A percentile compares a stretch with the other conserved stretches of the same genome.
Conservation (phyloP, 108 stramenopile genomes). For the Nannochloropsis oceanica region DNA sequence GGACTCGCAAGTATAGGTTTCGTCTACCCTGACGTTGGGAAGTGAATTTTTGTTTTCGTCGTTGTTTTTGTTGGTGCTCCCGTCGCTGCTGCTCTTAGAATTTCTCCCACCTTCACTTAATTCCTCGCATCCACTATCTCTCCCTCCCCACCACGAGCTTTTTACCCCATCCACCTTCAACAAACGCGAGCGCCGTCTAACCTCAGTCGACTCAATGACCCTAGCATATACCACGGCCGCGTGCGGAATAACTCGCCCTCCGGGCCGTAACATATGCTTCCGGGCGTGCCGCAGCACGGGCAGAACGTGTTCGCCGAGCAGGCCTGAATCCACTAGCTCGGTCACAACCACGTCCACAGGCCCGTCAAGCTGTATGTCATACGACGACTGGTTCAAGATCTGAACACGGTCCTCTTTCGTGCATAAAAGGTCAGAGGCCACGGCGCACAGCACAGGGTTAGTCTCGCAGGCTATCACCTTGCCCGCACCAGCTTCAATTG, state of each 20-base stretch:
- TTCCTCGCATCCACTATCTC: background rate
- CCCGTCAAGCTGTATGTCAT: constrained; percentile 1
- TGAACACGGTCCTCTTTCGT: constrained; percentile 20
- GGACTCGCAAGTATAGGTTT: constrained; percentile 5
- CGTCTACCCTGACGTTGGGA: background rate
- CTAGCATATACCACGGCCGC: constrained; percentile 10
- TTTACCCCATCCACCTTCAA: background rate
- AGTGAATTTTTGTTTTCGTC: background rate
- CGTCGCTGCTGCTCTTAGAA: background rate
- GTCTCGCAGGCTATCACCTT: constrained; percentile 30
- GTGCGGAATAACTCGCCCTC: background rate
- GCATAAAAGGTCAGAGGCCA: constrained; percentile 16
- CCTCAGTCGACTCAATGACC: constrained; percentile 21
- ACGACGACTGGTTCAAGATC: constrained; percentile 23
- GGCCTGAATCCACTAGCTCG: constrained; percentile 36
- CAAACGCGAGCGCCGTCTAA: constrained; percentile 10
- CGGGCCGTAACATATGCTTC: background rate
- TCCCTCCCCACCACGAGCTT: background rate
- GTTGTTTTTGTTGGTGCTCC: background rate
- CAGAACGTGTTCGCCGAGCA: constrained; percentile 29
- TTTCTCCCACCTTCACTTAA: background rate
- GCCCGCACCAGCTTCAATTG: constrained; percentile 19
- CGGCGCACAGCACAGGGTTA: constrained; percentile 20
- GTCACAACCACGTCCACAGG: constrained; percentile 32
- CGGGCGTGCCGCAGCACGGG: constrained; percentile 16